Evolutionary conservation across 176 grass and related monocot species (phyloP).

Genomic region (Metroxylon sagu): DNA sequence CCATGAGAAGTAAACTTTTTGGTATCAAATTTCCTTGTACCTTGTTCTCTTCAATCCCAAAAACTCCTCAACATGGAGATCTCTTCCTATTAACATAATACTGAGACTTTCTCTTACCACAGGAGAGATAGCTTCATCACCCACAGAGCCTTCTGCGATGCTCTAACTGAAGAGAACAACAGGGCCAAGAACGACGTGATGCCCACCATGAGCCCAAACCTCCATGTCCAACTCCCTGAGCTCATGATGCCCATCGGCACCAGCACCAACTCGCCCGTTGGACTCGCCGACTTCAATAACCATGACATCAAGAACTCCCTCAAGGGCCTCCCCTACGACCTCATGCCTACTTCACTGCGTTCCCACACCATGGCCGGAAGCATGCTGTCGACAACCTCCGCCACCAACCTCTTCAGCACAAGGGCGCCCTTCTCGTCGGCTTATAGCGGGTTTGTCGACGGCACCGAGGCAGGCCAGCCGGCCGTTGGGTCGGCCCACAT

Average conservation of each 20-base stretch:
- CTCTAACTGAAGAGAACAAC: conserved; percentile 51
- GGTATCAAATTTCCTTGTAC: too few species aligned
- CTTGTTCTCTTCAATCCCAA: too few species aligned
- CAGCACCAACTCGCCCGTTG: not conserved
- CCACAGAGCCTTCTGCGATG: conserved; percentile 64
- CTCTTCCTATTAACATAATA: too few species aligned
- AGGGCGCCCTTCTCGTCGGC: not conserved
- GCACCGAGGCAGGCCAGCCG: not conserved
- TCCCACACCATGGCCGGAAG: conserved; percentile 20
- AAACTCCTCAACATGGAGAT: too few species aligned
- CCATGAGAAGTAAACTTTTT: too few species aligned
- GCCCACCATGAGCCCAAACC: conserved; percentile 38
- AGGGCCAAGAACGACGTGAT: conserved; percentile 45
- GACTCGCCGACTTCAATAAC: not conserved
- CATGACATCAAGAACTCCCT: conserved; percentile 33
- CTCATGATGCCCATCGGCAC: not conserved
- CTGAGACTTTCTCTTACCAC: not conserved
- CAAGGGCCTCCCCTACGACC: conserved; percentile 17
- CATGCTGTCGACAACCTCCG: too few species aligned
- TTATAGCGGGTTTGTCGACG: not conserved
- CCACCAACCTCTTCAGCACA: too few species aligned
- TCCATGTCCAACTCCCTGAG: conserved; percentile 29
- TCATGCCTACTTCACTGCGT: not conserved
- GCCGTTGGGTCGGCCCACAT: conserved; percentile 11
- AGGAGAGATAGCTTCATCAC: conserved; percentile 76